Conservation (phyloP, 2,329 filamentous ascomycete genomes). For the Rhynchosporium agropyri region DNA sequence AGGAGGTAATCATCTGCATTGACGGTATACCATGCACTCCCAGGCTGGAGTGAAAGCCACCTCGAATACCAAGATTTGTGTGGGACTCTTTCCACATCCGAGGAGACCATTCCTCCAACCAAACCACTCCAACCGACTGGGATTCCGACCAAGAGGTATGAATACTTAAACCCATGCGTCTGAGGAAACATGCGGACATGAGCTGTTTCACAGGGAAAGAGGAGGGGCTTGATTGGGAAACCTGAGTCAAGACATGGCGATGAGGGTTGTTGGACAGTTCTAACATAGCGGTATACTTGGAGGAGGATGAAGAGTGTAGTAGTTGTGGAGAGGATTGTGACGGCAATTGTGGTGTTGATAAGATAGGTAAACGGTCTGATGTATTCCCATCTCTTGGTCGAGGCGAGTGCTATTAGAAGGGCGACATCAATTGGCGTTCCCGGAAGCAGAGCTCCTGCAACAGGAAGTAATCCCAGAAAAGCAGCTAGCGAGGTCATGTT, state of each 20-base stretch:
- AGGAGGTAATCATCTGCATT: slow-evolving; percentile 63
- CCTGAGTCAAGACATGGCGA: slow-evolving; percentile 16
- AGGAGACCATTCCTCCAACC: slow-evolving; percentile 59
- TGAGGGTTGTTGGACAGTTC: slow-evolving; percentile 24
- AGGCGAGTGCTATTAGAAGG: slow-evolving; percentile 18
- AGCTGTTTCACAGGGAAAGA: slow-evolving; percentile 67
- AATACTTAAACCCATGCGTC: slow-evolving; percentile 69
- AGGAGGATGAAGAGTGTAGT: slow-evolving; percentile 24
- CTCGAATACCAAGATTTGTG: slow-evolving; percentile 38
- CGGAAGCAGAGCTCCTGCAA: not conserved
- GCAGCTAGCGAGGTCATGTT: slow-evolving; percentile 3
- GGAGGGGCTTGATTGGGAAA: slow-evolving; percentile 46
- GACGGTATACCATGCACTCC: slow-evolving; percentile 55
- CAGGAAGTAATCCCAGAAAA: slow-evolving; percentile 13
- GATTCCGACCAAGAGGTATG: slow-evolving; percentile 69
- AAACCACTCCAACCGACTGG: slow-evolving; percentile 64
- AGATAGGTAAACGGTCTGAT: slow-evolving; percentile 11
- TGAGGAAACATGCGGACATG: slow-evolving; percentile 69
- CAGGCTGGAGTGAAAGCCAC: slow-evolving; percentile 39
- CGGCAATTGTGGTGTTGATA: slow-evolving; percentile 26
- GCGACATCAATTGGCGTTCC: slow-evolving; percentile 13
- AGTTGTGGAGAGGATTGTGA: slow-evolving; percentile 9
- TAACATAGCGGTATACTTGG: slow-evolving; percentile 32
- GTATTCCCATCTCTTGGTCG: slow-evolving; percentile 22
- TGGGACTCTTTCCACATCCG: slow-evolving; percentile 37